phyloP scores from a whole-genome alignment of 352 stramenopile species.

The Phytophthora citricola region DNA sequence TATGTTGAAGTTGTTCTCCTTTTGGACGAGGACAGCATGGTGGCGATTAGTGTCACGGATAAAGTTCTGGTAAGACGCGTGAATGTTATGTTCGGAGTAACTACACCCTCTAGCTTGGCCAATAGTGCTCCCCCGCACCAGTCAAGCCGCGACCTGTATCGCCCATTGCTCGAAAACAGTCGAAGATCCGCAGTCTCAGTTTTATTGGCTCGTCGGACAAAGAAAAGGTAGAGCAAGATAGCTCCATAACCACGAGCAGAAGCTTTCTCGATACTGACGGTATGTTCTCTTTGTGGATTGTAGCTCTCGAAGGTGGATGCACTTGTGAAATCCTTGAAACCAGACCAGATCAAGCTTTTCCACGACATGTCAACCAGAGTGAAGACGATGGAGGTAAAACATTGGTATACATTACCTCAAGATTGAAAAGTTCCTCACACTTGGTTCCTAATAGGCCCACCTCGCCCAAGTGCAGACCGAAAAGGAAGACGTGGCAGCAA shows the following conservation, averaged over 20 bases:
- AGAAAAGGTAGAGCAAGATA: constrained; percentile 34
- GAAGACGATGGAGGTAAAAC: constrained; percentile 69
- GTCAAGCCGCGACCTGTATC: constrained; percentile 24
- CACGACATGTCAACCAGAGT: constrained; percentile 83
- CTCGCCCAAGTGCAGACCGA: constrained; percentile 74
- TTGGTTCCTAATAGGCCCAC: constrained; percentile 41
- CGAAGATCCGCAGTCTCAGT: constrained; percentile 41
- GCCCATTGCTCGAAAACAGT: constrained; percentile 23
- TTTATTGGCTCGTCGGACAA: constrained; percentile 49
- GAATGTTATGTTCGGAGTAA: constrained; percentile 71
- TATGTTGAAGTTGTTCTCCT: constrained; percentile 72
- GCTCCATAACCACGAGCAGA: background rate
- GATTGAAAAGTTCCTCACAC: too few relatives aligned
- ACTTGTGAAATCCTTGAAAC: constrained; percentile 84
- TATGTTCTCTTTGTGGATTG: background rate
- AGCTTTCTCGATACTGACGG: background rate
- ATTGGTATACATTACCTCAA: background rate
- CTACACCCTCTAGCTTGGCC: constrained; percentile 35
- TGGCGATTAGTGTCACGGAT: constrained; percentile 71
- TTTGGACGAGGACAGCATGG: constrained; percentile 77
- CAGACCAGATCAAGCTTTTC: constrained; percentile 87
- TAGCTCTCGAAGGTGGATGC: constrained; percentile 77
- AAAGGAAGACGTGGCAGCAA: constrained; percentile 77
- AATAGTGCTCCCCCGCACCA: constrained; percentile 15
- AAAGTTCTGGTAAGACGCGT: constrained; percentile 60